These are phyloP conservation scores for Capronia epimyces DNA, from an alignment of 2,329 filamentous ascomycete species.

Conservation along the genomic window DNA sequence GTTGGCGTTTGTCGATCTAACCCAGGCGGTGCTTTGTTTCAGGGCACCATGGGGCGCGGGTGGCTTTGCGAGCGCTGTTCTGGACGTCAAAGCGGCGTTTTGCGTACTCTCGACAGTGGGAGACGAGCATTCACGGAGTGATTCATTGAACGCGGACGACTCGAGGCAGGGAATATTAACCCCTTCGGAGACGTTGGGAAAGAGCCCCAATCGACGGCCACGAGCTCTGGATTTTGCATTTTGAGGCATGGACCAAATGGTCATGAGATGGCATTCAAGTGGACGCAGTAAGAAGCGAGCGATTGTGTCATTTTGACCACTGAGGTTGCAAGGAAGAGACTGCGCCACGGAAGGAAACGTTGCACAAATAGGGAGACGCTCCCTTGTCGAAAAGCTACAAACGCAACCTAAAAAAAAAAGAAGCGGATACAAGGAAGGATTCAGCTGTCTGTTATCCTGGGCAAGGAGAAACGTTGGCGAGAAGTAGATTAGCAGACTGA, in stretches of 20 bases:
- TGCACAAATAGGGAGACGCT: neutral
- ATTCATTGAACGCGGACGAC: neutral
- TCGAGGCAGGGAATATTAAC: neutral
- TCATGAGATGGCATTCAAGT: slow-evolving; percentile 12
- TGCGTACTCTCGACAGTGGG: neutral
- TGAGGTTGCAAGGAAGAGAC: neutral
- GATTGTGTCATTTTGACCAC: slow-evolving; percentile 6
- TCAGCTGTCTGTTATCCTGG: neutral
- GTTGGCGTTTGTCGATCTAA: slow-evolving; percentile 24
- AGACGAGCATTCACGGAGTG: slow-evolving; percentile 6
- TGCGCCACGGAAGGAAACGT: neutral
- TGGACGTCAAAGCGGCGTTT: slow-evolving; percentile 1
- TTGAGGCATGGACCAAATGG: neutral
- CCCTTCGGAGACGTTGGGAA: slow-evolving; percentile 1
- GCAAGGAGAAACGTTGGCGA: neutral
- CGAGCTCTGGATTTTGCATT: slow-evolving; percentile 1
- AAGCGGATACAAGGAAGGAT: neutral
- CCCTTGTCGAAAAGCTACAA: neutral
- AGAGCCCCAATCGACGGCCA: slow-evolving; percentile 5
- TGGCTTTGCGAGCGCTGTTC: slow-evolving; percentile 9
- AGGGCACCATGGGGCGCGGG: slow-evolving; percentile 8
- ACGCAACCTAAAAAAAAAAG: slow-evolving; percentile 1
- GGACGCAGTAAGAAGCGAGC: slow-evolving; percentile 11
- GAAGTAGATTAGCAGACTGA: slow-evolving; percentile 16
- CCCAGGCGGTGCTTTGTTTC: slow-evolving; percentile 7